Conservation (phyloP, 768 basidiomycete genomes). For the Suillus ampliporus region DNA sequence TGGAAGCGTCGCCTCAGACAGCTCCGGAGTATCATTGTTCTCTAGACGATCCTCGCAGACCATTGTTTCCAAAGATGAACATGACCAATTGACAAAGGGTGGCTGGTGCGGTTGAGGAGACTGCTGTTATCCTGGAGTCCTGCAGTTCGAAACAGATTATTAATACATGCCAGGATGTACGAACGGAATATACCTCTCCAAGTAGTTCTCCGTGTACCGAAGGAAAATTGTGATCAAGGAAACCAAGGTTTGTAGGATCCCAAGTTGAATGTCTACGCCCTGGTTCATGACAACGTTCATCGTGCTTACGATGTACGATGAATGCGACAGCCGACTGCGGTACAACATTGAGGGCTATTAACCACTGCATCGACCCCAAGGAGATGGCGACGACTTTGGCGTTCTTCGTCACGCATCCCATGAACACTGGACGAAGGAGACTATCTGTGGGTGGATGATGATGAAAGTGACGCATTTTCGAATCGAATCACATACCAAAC, state of each 20-base stretch:
- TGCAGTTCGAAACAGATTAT: conserved; percentile 89
- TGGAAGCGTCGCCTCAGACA: conserved; percentile 61
- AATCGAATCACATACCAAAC: conserved; percentile 55
- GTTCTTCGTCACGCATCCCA: conserved; percentile 92
- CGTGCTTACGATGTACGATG: conserved; percentile 81
- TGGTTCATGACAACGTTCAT: conserved; percentile 89
- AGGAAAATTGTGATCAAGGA: conserved; percentile 90
- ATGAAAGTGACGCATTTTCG: background rate
- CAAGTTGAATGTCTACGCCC: conserved; percentile 95
- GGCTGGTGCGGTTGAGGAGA: conserved; percentile 96
- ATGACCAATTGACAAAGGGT: conserved; percentile 95
- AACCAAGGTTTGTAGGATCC: conserved; percentile 89
- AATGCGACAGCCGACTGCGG: conserved; percentile 77
- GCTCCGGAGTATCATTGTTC: conserved; percentile 15
- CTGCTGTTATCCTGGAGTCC: conserved; percentile 94
- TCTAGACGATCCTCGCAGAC: conserved; percentile 70
- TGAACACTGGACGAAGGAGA: conserved; percentile 85
- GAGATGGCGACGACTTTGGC: conserved; percentile 94
- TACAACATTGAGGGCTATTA: conserved; percentile 86
- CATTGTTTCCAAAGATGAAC: conserved; percentile 97
- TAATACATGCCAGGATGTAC: background rate
- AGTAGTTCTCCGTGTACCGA: conserved; percentile 80
- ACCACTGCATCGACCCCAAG: conserved; percentile 88
- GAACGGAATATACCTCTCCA: conserved; percentile 81
- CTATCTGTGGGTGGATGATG: conserved; percentile 57